Evolutionary conservation across 352 stramenopile genomes (phyloP).

Genomic region (Phytopythium chamaehyphon): DNA sequence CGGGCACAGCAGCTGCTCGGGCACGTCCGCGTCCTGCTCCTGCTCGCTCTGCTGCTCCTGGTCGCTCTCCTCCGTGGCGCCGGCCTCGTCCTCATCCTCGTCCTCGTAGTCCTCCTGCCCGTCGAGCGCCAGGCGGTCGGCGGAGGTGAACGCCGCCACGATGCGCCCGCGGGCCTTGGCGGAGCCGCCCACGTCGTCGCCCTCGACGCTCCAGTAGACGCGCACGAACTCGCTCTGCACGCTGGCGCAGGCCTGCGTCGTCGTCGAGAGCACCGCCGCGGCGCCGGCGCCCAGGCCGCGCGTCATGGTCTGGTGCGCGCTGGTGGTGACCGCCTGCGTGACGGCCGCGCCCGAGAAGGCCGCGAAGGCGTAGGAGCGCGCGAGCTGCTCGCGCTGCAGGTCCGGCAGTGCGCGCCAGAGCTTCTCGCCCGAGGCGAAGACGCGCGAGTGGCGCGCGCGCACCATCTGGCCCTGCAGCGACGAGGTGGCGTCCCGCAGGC

Average conservation of each 20-base stretch:
- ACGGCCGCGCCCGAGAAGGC: constrained; percentile 37
- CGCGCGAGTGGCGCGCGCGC: constrained; percentile 36
- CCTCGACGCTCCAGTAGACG: constrained; percentile 39
- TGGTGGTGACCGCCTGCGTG: constrained; percentile 34
- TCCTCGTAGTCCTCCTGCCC: constrained; percentile 31
- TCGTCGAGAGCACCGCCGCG: constrained; percentile 27
- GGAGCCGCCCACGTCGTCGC: constrained; percentile 36
- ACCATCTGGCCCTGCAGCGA: constrained; percentile 53
- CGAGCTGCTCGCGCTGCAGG: constrained; percentile 31
- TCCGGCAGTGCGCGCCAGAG: constrained; percentile 46
- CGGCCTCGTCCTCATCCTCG: constrained; percentile 10
- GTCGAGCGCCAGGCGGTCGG: constrained; percentile 21
- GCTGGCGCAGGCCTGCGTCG: constrained; percentile 35
- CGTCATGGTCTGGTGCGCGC: constrained; percentile 27
- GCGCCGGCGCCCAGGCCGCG: constrained; percentile 40
- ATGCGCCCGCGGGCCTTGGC: constrained; percentile 41
- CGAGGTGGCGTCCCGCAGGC: constrained; percentile 43
- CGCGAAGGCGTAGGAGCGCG: constrained; percentile 40
- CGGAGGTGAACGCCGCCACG: constrained; percentile 42
- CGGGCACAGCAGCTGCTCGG: constrained; percentile 83
- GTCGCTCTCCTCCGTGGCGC: constrained; percentile 16
- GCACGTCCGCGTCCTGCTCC: constrained; percentile 17
- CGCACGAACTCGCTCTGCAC: constrained; percentile 54
- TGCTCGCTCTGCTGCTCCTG: constrained; percentile 12
- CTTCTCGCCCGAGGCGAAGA: constrained; percentile 32